phyloP scores from a whole-genome alignment of 2,329 filamentous ascomycete species.

The Graphilbum sp. region DNA sequence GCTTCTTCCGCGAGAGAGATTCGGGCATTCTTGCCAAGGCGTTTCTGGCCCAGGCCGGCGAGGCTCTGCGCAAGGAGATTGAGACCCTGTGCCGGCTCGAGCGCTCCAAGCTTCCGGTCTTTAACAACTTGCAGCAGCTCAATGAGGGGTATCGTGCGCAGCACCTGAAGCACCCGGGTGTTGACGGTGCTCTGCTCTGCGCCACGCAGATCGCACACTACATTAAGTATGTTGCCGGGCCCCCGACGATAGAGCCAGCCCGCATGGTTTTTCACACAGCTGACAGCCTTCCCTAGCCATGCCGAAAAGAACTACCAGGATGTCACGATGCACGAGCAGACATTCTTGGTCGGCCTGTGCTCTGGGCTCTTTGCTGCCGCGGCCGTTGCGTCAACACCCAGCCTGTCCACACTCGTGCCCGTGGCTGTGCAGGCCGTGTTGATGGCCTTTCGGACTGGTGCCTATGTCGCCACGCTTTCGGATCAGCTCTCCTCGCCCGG shows the following conservation, averaged over 20 bases:
- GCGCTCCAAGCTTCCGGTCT: conserved; percentile 41
- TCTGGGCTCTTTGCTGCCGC: conserved; percentile 55
- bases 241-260: no score
- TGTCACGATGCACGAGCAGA: conserved; percentile 31
- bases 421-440: conserved; percentile 47
- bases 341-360: conserved; percentile 46
- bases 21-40: conserved; percentile 38
- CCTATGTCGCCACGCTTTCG: conserved; percentile 34
- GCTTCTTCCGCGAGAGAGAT: conserved; percentile 28
- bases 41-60: conserved; percentile 42
- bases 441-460: conserved; percentile 48
- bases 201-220: conserved; percentile 52
- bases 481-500: conserved; percentile 24
- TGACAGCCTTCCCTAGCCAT: conserved; percentile 24
- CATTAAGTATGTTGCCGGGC: conserved; percentile 40
- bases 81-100: conserved; percentile 39
- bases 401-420: conserved; percentile 42
- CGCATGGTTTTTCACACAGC: no score
- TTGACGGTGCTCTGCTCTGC: conserved; percentile 49
- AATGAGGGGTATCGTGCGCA: conserved; percentile 47
- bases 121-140: conserved; percentile 45
- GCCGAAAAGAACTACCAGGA: conserved; percentile 38
- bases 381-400: conserved; percentile 46
- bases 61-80: conserved; percentile 43
- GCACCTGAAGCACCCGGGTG: conserved; percentile 37